These are phyloP conservation scores for Cytospora chrysosperma DNA, from an alignment of 2,329 filamentous ascomycete species.

Conservation along the genomic window DNA sequence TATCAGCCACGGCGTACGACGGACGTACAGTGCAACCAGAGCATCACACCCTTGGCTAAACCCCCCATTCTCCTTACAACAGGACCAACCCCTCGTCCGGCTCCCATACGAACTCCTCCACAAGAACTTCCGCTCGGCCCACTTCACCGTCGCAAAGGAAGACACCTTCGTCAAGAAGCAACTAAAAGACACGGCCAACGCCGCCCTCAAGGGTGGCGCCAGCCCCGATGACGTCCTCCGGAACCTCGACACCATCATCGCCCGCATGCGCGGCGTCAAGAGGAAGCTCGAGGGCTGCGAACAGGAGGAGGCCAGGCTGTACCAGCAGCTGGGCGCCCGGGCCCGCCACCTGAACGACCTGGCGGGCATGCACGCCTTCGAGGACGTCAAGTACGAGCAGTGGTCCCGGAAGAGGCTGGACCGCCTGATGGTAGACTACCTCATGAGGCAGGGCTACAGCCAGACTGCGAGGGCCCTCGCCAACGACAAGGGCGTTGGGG, in stretches of 20 bases:
- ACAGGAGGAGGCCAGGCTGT: conserved; percentile 75
- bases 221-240: conserved; percentile 71
- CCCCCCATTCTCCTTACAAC: conserved; percentile 13
- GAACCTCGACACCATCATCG: conserved; percentile 80
- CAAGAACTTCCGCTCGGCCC: conserved; percentile 88
- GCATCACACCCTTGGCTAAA: not conserved
- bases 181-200: conserved; percentile 63
- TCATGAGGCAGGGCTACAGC: conserved; percentile 79
- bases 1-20: too few species aligned
- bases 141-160: conserved; percentile 73
- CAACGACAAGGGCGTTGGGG: conserved; percentile 69
- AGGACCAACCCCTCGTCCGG: conserved; percentile 94
- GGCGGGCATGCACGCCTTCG: conserved; percentile 74
- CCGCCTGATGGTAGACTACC: conserved; percentile 86
- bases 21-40: not conserved
- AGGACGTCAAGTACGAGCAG: conserved; percentile 89
- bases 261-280: conserved; percentile 81
- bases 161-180: conserved; percentile 60
- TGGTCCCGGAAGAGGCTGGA: conserved; percentile 85
- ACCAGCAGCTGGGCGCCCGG: conserved; percentile 72
- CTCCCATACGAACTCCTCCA: conserved; percentile 89
- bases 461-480: conserved; percentile 76
- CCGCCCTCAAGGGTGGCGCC: conserved; percentile 62
- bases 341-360: conserved; percentile 79
- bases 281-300: conserved; percentile 77